These are phyloP conservation scores for Eragrostis tef DNA, from an alignment of 202 grass and related monocot genomes.

Conservation along the genomic window DNA sequence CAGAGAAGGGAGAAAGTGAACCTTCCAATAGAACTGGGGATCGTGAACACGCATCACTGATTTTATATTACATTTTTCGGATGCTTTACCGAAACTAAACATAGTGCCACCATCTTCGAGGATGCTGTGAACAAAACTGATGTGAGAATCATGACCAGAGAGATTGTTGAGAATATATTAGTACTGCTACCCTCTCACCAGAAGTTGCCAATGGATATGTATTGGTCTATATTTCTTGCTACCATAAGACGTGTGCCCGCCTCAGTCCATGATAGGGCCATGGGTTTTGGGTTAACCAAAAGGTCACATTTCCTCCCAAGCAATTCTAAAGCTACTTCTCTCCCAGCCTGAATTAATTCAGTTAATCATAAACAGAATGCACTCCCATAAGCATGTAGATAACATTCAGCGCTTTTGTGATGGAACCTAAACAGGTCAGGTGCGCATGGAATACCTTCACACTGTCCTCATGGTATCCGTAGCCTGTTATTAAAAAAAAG, in stretches of 20 bases:
- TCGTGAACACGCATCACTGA: constrained; percentile 69
- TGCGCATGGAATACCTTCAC: constrained; percentile 50
- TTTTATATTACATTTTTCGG: constrained; percentile 58
- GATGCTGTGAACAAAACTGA: constrained; percentile 46
- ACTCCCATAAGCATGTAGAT: background rate
- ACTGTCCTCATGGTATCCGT: constrained; percentile 82
- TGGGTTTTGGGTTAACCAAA: constrained; percentile 70
- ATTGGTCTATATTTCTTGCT: constrained; percentile 61
- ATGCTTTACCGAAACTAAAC: constrained; percentile 69
- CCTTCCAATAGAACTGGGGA: constrained; percentile 94
- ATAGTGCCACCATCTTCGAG: constrained; percentile 86
- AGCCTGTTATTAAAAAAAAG: constrained; percentile 60
- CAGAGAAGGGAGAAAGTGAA: background rate
- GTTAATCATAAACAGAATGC: background rate
- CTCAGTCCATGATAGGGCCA: constrained; percentile 65
- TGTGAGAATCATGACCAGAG: background rate
- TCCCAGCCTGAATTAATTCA: constrained; percentile 55
- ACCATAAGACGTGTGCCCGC: constrained; percentile 62
- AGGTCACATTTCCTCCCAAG: constrained; percentile 50
- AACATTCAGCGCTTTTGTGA: background rate
- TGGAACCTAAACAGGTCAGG: background rate
- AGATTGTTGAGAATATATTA: constrained; percentile 4
- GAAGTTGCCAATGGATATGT: constrained; percentile 61
- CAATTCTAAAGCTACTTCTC: constrained; percentile 59
- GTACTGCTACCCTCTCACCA: constrained; percentile 54